phyloP scores from a whole-genome alignment of 208 protist genomes.

The Perkinsela sp. region DNA sequence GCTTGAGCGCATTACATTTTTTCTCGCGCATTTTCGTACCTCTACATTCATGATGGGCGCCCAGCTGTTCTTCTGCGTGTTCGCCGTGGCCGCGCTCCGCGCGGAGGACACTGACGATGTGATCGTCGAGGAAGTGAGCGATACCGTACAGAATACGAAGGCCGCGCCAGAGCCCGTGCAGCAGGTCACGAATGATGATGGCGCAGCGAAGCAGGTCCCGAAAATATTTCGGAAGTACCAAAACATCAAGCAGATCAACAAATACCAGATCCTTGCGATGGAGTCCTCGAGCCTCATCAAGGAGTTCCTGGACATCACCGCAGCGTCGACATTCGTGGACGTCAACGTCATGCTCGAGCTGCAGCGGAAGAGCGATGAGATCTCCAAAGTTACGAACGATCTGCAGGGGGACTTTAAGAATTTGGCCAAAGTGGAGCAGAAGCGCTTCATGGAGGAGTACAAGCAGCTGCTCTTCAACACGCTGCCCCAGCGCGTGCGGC shows the following conservation, averaged over 20 bases:
- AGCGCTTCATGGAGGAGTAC: background rate
- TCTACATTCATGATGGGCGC: no score
- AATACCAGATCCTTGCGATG: background rate
- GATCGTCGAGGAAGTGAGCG: background rate
- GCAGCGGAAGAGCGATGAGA: background rate
- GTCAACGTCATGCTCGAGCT: constrained; percentile 1
- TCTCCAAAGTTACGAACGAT: background rate
- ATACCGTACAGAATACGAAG: background rate
- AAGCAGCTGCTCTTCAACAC: background rate
- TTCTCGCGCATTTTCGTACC: no score
- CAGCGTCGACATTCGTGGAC: background rate
- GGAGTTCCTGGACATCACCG: background rate
- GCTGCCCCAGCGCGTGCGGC: background rate
- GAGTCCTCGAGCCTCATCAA: background rate
- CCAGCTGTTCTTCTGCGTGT: background rate
- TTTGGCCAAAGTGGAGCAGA: background rate
- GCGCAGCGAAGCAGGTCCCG: background rate
- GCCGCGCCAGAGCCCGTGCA: background rate
- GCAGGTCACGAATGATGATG: background rate
- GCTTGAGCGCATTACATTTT: no score
- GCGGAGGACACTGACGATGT: background rate
- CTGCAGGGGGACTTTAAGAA: background rate
- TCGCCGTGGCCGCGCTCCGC: background rate
- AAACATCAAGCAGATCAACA: background rate
- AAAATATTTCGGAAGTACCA: background rate